Conservation (phyloP, 176 grass and related monocot species). For the Zoysia japonica region DNA sequence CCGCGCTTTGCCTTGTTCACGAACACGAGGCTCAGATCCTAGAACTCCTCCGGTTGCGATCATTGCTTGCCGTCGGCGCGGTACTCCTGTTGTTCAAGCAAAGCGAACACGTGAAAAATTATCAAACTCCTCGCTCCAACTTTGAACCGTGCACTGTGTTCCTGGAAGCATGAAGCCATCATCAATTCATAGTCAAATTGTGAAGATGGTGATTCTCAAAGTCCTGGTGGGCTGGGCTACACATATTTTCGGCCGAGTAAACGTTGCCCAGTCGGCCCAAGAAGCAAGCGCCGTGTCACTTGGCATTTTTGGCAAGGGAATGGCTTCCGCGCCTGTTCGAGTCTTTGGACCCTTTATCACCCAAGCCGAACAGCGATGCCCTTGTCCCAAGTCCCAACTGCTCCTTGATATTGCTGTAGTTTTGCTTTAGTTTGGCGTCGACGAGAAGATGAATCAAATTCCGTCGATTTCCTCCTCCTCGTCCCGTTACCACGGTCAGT, state of each 20-base stretch:
- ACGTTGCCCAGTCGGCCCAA: not conserved
- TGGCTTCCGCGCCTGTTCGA: too few relatives aligned
- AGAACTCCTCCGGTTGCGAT: conserved; percentile 25
- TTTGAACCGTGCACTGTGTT: not conserved
- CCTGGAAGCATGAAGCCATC: not conserved
- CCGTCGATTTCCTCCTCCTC: not conserved
- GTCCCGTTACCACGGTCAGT: not conserved
- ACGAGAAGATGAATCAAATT: conserved; percentile 3
- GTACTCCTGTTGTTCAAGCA: conserved; percentile 24
- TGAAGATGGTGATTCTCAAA: not conserved
- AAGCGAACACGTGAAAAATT: conserved; percentile 2
- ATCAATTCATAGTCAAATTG: not conserved
- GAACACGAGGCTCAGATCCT: conserved; percentile 45
- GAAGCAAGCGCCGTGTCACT: not conserved
- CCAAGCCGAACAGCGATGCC: not conserved
- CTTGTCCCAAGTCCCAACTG: not conserved
- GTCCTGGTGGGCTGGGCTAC: not conserved
- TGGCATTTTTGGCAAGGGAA: too few relatives aligned
- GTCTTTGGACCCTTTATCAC: not conserved
- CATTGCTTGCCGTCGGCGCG: not conserved
- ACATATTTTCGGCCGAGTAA: not conserved
- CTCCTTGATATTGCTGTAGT: too few relatives aligned
- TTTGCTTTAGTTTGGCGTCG: not conserved
- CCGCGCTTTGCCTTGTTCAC: conserved; percentile 48
- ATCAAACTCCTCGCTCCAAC: not conserved